Percentiles rank a stretch among this genome's conserved stretches.
Evolutionary conservation across 2,329 filamentous ascomycete species (phyloP).

Genomic region (Stagonosporopsis tanaceti): DNA sequence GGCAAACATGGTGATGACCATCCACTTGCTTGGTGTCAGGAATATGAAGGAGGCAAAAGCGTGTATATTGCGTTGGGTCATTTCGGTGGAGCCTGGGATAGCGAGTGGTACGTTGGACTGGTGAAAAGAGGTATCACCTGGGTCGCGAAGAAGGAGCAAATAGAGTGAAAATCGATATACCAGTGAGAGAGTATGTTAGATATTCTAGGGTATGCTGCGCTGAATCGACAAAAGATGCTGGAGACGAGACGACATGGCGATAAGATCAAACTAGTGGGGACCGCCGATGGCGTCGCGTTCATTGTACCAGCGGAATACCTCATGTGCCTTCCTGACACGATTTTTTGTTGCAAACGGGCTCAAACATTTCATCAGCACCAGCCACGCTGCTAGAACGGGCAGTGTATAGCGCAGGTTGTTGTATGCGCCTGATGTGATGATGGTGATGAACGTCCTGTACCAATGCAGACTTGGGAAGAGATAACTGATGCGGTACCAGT

Average conservation of each 20-base stretch:
- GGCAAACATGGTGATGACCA: constrained; percentile 38
- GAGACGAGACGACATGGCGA: neutral
- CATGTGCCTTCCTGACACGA: constrained; percentile 18
- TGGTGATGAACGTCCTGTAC: constrained; percentile 20
- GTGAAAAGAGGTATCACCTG: constrained; percentile 33
- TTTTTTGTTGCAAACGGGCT: constrained; percentile 22
- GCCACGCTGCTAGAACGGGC: constrained; percentile 17
- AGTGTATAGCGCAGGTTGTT: constrained; percentile 19
- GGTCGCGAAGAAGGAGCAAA: constrained; percentile 17
- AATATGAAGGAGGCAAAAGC: constrained; percentile 37
- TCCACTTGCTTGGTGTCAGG: constrained; percentile 41
- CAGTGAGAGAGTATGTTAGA: neutral
- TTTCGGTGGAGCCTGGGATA: constrained; percentile 38
- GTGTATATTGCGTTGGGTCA: constrained; percentile 38
- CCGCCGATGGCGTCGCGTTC: constrained; percentile 20
- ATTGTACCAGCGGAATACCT: constrained; percentile 17
- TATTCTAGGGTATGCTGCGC: neutral
- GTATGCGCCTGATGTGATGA: constrained; percentile 15
- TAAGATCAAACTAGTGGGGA: constrained; percentile 13
- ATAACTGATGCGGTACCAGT: constrained; percentile 16
- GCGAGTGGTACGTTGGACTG: constrained; percentile 32
- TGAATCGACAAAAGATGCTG: no score
- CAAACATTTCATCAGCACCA: constrained; percentile 17
- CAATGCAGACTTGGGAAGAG: constrained; percentile 22
- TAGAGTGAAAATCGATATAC: neutral